Conservation (phyloP, 208 protist species). For the Acanthamoeba royreba region DNA sequence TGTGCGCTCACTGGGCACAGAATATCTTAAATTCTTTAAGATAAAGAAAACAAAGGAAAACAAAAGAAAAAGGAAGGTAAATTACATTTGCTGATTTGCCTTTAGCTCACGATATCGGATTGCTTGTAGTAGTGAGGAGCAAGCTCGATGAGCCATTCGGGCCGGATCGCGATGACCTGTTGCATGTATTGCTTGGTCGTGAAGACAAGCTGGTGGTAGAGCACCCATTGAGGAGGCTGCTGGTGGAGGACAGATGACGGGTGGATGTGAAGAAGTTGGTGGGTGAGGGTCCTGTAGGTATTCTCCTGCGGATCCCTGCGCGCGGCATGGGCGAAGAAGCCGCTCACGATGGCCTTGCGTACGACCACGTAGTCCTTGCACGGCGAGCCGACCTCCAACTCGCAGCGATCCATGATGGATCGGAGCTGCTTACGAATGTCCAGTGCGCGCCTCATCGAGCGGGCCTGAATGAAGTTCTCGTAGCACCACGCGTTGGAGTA, state of each 20-base stretch:
- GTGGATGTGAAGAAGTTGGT: conserved; percentile 67
- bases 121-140: too few relatives aligned
- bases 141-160: conserved; percentile 76
- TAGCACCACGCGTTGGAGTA: conserved; percentile 92
- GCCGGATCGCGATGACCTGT: conserved; percentile 73
- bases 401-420: conserved; percentile 90
- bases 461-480: conserved; percentile 96
- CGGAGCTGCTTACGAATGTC: conserved; percentile 96
- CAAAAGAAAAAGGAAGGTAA: too few relatives aligned
- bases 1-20: too few relatives aligned
- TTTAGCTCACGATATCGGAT: too few relatives aligned
- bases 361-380: conserved; percentile 92
- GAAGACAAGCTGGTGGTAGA: conserved; percentile 86
- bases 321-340: conserved; percentile 97
- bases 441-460: conserved; percentile 92
- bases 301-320: conserved; percentile 80
- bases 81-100: too few relatives aligned
- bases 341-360: conserved; percentile 92
- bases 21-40: too few relatives aligned
- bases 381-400: conserved; percentile 85
- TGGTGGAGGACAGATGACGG: conserved; percentile 68
- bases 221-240: conserved; percentile 69
- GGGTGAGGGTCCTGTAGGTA: conserved; percentile 61
- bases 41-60: too few relatives aligned
- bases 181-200: conserved; percentile 89